Evolutionary conservation across 441 rosid species (phyloP).

Genomic region (Biscutella laevigata): DNA sequence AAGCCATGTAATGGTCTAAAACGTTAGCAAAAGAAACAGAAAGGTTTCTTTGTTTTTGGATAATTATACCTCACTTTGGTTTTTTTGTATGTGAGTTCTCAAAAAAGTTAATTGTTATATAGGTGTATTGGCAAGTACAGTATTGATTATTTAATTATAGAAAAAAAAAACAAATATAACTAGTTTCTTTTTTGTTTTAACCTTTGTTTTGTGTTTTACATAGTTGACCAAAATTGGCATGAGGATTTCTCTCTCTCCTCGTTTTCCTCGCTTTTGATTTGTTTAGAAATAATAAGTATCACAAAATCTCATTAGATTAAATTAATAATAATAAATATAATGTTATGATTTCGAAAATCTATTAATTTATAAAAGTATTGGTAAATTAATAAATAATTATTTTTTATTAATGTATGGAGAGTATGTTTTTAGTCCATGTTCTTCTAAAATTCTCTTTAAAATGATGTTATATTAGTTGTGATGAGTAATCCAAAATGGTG

Average conservation of each 20-base stretch:
- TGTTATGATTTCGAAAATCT: too few relatives aligned
- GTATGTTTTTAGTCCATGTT: too few relatives aligned
- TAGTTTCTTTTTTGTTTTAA: background rate
- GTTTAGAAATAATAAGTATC: too few relatives aligned
- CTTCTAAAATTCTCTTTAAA: too few relatives aligned
- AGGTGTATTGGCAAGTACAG: constrained; percentile 4
- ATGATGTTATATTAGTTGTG: too few relatives aligned
- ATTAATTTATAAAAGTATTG: too few relatives aligned
- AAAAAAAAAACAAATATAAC: background rate
- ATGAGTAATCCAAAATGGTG: too few relatives aligned
- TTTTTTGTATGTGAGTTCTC: constrained; percentile 5
- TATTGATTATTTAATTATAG: background rate
- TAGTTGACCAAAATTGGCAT: constrained; percentile 18
- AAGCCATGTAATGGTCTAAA: background rate
- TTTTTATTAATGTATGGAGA: too few relatives aligned
- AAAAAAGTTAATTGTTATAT: constrained; percentile 10
- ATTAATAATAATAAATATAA: too few relatives aligned
- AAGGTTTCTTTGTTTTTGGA: background rate
- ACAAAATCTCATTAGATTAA: too few relatives aligned
- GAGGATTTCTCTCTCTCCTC: background rate
- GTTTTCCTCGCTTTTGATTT: constrained; percentile 14
- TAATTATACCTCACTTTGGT: background rate
- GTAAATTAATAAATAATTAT: too few relatives aligned
- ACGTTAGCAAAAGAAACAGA: background rate
- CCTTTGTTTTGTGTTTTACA: constrained; percentile 10